Conservation (phyloP, 306 rosid species). For the Casuarina cunninghamiana region DNA sequence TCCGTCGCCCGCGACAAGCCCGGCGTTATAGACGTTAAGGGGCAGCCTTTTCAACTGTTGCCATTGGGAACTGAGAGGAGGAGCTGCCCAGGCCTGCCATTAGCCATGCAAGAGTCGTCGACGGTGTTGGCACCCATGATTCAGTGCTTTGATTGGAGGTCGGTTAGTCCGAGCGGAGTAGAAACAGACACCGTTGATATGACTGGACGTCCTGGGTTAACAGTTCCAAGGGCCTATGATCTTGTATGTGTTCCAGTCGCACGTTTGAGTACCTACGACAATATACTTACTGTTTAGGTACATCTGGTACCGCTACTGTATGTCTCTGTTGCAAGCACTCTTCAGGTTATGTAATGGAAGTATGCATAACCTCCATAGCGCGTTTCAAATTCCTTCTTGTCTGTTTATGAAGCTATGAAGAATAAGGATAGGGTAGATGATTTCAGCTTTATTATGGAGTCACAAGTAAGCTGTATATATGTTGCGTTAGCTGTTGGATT, state of each 20-base stretch:
- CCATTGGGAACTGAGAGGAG: conserved; percentile 67
- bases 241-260: conserved; percentile 41
- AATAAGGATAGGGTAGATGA: too few relatives aligned
- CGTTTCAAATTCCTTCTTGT: too few relatives aligned
- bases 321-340: too few relatives aligned
- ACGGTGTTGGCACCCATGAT: conserved; percentile 41
- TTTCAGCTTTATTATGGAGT: too few relatives aligned
- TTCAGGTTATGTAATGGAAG: too few relatives aligned
- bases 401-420: too few relatives aligned
- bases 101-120: conserved; percentile 45
- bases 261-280: too few relatives aligned
- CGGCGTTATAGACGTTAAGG: conserved; percentile 24
- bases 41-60: conserved; percentile 34
- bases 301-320: too few relatives aligned
- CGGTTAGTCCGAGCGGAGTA: conserved; percentile 9
- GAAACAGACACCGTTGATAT: conserved; percentile 28
- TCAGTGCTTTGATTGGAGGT: conserved; percentile 50
- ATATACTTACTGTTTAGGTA: too few relatives aligned
- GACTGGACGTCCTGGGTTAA: conserved; percentile 41
- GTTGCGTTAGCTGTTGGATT: too few relatives aligned
- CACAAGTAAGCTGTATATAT: too few relatives aligned
- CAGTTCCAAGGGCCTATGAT: conserved; percentile 36
- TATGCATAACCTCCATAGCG: too few relatives aligned
- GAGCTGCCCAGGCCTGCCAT: conserved; percentile 43
- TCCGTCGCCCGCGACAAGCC: not conserved